Evolutionary conservation across 345 rosid species (phyloP), one percentile per base, ranked within the genome.

Genomic region (Diplotaxis tenuifolia): DNA sequence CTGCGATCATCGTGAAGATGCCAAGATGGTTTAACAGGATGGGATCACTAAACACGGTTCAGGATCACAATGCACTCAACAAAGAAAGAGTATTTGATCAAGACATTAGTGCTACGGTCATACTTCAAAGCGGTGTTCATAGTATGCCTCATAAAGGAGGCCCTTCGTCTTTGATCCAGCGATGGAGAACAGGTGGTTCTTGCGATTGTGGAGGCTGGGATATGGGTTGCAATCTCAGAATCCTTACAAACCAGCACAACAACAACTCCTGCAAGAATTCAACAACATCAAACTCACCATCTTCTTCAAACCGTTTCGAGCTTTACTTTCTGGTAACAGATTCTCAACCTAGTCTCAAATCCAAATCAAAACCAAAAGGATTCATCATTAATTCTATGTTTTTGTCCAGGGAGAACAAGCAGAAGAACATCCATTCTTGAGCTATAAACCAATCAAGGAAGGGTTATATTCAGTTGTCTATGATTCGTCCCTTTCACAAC

Each of bases 131-230:
- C 61, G 98, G 93, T 25, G 74, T 80, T 62, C 98, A 93, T 78
- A 82, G 91, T 75, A 79, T 93, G 62, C 97, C 97, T 31, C 85
- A 84, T 72, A 87, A 84, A 67, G 96, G 96, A 59, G 94, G 87
- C 31, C 98, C 97, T 27, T 89, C 96, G 11, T 89, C 97, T 3
- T 66, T 93, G 83, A 85, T 91, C 60, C 89, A 93, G 53, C 87
- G 96, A 1, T 93, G 97, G 98, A 87, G 78, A 75, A 83, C 96
- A 45, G 97, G 97, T 65, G 98, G 98, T 21, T 83, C 93, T 62
- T 94, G 98, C 79, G 97, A 94, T 58, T 94, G 97, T 72, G 98
- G 97, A 70, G 98, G 96, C 61, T 94, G 95, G 97, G 98, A 94
- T 70, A 78, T 89, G 81, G 95, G 95, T 15, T 93, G 97, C 79